Base-by-base conservation (phyloP, 176 grass and related monocot genomes). In the Calamus simplicifolius region DNA sequence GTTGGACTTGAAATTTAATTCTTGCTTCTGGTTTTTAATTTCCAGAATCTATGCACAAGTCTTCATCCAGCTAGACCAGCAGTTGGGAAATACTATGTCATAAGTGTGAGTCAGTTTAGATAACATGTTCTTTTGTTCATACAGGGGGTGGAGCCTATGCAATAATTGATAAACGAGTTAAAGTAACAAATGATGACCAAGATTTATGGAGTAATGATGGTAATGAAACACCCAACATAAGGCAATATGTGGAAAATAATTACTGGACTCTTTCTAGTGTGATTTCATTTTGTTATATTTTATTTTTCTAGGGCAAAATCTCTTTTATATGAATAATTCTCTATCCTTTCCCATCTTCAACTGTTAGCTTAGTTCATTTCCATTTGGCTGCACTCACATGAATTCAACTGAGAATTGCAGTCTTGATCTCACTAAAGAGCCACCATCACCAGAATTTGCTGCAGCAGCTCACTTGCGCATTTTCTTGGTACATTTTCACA, bases 101-200 rank as follows among this genome's bases (percentile, higher is more conserved):
- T 43, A 12, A 43, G 8, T 43, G 35, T 43, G 35, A 13, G 35
- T 43, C 35, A 43, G 21, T 23, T 58, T 58, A 58, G 4, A 13
- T 25, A 18, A 63, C 30, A 17, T 63, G 26, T 35, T 62, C 25
- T 19, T 53, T 71, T 82, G 13, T 63, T 62, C 31, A 61, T 73
- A 57, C 82, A 98, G 93, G 82, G 17, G 68, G 18, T 30, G 84
- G 82, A 10, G 52, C 78, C 19, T 98, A 98, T 63, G 66, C 66
- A 62, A 81, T 98, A 26, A 85, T 98, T 71, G 93, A 98, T 52
- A 98, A 85, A 70, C 64, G 87, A 48, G 54, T 64, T n/a, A 78
- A 82, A 56, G 66, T 70, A 77, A 75, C 66, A 75, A 66, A 77
- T 65, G 57, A 80, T 75, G 84, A 77, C 18, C 43, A 74, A 74